These are phyloP conservation scores for Sporormia fimetaria DNA, from an alignment of 495 filamentous ascomycete genomes.

Conservation along the genomic window DNA sequence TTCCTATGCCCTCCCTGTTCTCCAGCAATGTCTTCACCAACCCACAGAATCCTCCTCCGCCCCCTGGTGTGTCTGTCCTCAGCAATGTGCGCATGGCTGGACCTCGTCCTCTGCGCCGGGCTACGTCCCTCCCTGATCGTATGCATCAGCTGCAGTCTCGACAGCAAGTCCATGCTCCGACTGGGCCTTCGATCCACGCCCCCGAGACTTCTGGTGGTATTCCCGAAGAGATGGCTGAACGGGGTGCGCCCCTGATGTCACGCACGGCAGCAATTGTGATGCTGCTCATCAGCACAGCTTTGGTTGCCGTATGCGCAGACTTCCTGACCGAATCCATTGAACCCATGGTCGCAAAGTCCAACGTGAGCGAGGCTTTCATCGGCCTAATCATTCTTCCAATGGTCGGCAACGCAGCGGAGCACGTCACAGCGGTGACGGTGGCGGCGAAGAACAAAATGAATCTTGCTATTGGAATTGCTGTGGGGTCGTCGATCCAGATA, in stretches of 20 bases:
- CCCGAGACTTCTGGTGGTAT: background rate
- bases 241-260: slow-evolving; percentile 47
- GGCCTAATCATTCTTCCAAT: slow-evolving; percentile 83
- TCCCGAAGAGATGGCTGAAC: slow-evolving; percentile 22
- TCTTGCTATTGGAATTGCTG: slow-evolving; percentile 78
- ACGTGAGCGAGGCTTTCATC: slow-evolving; percentile 67
- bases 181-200: slow-evolving; percentile 2
- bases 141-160: slow-evolving; percentile 40
- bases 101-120: slow-evolving; percentile 55
- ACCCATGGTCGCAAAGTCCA: slow-evolving; percentile 51
- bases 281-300: slow-evolving; percentile 60
- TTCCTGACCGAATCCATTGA: slow-evolving; percentile 77
- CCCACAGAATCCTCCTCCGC: slow-evolving; percentile 24
- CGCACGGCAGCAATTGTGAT: slow-evolving; percentile 62
- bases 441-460: slow-evolving; percentile 96
- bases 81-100: slow-evolving; percentile 26
- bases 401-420: slow-evolving; percentile 85
- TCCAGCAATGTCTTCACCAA: slow-evolving; percentile 52
- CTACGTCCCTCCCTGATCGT: slow-evolving; percentile 65
- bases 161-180: slow-evolving; percentile 31
- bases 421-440: slow-evolving; percentile 80
- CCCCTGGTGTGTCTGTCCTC: slow-evolving; percentile 7
- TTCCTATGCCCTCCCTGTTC: slow-evolving; percentile 45
- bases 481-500: slow-evolving; percentile 80
- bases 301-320: slow-evolving; percentile 79